Evolutionary conservation across 345 rosid species (phyloP), one percentile per base, ranked within the genome.

Genomic region (Sonneratia alba): DNA sequence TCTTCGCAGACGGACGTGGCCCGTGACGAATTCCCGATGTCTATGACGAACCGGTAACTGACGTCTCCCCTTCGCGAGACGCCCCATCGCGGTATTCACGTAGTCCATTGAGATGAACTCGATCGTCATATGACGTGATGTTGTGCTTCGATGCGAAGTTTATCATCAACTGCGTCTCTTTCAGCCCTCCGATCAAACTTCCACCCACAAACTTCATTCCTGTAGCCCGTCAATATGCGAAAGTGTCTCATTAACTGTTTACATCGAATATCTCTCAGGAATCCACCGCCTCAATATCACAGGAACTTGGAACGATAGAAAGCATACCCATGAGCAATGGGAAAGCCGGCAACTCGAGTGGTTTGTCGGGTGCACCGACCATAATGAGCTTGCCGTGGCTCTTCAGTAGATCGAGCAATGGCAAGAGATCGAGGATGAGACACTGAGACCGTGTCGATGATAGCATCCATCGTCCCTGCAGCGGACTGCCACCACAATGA

Each of bases 121-220:
- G 38, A 82, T n/a, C 75, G 36, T 88, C 90, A 3, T n/a, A n/a
- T n/a, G 88, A 77, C 1, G 68, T 78, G 34, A 90, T 77, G 70
- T 74, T 74, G 68, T 90, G 78, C 59, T 84, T 64, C 0, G 82
- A 86, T 19, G 85, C 83, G 79, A 81, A 76, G 79, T 83, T 77
- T 18, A 78, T 77, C 83, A 85, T 86, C 63, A 86, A 86, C 75
- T 86, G 91, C 0, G 92, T 86, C 79, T 89, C 96, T 61, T 78
- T 81, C 38, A 88, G 76, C 40, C 89, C 92, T 69, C 96, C 91
- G 10, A 70, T 76, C 3, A 38, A 19, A 71, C 87, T 83, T 22
- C 93, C 91, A 3, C 67, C 85, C 6, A 85, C 76, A 7, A 76
- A 62, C 71, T 86, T 87, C 43, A 88, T 75, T 67, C 89, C 90